Base-by-base conservation (phyloP, 2,329 filamentous ascomycete genomes). In the Plenodomus lindquistii region DNA sequence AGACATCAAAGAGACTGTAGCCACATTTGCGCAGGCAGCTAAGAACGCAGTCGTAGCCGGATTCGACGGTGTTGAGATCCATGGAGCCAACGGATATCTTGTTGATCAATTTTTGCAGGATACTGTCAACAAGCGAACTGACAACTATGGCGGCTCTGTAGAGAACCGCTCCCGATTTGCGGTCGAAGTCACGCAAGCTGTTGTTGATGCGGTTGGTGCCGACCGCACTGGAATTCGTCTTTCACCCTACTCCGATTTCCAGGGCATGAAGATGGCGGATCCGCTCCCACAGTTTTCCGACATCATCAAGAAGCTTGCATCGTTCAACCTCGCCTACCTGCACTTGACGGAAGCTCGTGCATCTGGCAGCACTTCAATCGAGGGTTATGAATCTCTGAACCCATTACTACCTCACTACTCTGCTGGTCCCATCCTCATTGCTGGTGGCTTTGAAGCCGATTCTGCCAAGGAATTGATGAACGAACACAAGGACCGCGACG, bases 101-200 rank as follows among this genome's bases (percentile, higher is more conserved):
- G 67, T 88, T 19, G 80, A 81, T 46, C 80, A 87, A 56, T 91
- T 91, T 67, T 73, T 86, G 11, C 85, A 84, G 54, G 79, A 82
- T 50, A 76, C 69, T 4, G 72, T 73, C 58, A 86, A 86, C 69
- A 73, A 75, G 40, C 76, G 84, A 1, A 81, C 71, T 2, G 79
- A 81, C 50, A 11, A 59, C 40, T 42, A 80, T 71, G 72, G 79
- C 70, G 79, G 79, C 7, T 75, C 71, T 37, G 62, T 80, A 11
- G 77, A 79, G 73, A 79, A 81, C 61, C 73, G 84, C 51, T 62
- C 77, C 42, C 67, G 81, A 27, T 79, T 85, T 52, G 75, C 71
- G 0, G 48, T 84, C 8, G 82, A 85, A 55, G 77, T 82, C 15
- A 71, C 80, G 0, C 73, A 79, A 36, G 80, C 80, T 0, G 77